Evolutionary conservation across 2,329 filamentous ascomycete genomes (phyloP).

Genomic region (Fonsecaea pedrosoi): DNA sequence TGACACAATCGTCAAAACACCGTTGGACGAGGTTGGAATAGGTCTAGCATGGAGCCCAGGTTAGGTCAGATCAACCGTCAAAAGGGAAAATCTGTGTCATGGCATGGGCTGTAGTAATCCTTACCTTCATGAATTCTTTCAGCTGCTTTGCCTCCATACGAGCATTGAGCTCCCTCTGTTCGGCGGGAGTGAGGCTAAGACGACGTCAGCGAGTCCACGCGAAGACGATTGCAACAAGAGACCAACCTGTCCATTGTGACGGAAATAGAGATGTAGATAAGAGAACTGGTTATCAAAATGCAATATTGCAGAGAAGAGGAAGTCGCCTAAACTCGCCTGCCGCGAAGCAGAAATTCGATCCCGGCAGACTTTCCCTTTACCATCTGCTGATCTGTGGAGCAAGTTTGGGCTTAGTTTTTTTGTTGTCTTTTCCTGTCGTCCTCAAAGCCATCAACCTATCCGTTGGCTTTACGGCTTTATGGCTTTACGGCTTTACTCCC

Average conservation of each 20-base stretch:
- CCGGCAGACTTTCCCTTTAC: not conserved
- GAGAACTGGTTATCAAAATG: not conserved
- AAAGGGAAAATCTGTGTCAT: conserved; percentile 10
- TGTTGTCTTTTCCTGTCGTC: not conserved
- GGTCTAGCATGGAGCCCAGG: conserved; percentile 56
- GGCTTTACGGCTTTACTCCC: conserved; percentile 9
- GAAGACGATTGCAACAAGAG: not conserved
- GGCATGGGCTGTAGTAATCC: conserved; percentile 47
- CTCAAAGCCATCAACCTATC: not conserved
- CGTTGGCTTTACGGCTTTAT: conserved; percentile 4
- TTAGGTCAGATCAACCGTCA: conserved; percentile 12
- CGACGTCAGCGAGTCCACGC: conserved; percentile 1
- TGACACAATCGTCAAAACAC: conserved; percentile 97
- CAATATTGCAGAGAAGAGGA: not conserved
- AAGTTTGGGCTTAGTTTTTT: not conserved
- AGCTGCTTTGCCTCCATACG: conserved; percentile 98
- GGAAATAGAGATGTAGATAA: not conserved
- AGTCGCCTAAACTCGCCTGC: not conserved
- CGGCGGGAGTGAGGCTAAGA: conserved; percentile 71
- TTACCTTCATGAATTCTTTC: conserved; percentile 97
- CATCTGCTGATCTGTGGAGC: not conserved
- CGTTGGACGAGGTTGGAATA: conserved; percentile 65
- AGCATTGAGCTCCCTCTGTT: conserved; percentile 90
- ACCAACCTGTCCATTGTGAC: conserved; percentile 37
- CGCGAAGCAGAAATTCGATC: not conserved